Conservation (phyloP, 2,329 filamentous ascomycete genomes). For the Exserohilum turcica region DNA sequence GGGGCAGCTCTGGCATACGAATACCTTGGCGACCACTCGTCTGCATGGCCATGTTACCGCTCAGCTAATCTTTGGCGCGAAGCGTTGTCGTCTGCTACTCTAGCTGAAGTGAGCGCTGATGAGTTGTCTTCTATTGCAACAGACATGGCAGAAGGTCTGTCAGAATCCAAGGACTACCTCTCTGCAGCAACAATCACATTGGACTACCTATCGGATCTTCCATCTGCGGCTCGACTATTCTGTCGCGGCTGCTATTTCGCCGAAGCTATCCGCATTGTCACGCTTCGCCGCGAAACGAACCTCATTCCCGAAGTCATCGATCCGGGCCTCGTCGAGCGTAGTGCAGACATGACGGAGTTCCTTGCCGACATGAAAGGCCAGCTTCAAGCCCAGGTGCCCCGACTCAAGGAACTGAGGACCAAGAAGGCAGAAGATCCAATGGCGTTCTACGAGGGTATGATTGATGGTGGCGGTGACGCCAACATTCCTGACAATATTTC, state of each 20-base stretch:
- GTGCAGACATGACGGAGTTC: conserved; percentile 83
- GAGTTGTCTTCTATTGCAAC: conserved; percentile 72
- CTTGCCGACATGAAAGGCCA: conserved; percentile 91
- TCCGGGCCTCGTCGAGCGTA: conserved; percentile 76
- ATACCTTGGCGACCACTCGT: conserved; percentile 73
- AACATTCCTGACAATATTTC: conserved; percentile 93
- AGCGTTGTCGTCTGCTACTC: conserved; percentile 77
- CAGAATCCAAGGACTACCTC: conserved; percentile 82
- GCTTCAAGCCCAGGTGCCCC: conserved; percentile 80
- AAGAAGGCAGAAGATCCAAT: conserved; percentile 85
- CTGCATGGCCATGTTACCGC: conserved; percentile 82
- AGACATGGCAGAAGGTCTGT: conserved; percentile 75
- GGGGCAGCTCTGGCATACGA: conserved; percentile 93
- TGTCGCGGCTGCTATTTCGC: conserved; percentile 88
- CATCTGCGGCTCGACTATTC: conserved; percentile 72
- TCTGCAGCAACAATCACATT: conserved; percentile 79
- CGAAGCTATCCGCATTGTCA: conserved; percentile 81
- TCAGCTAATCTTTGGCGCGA: conserved; percentile 90
- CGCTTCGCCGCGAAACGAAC: conserved; percentile 62
- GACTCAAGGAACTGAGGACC: conserved; percentile 78
- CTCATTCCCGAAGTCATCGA: conserved; percentile 76
- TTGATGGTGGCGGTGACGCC: conserved; percentile 42
- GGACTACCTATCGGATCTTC: conserved; percentile 77
- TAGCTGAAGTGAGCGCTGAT: conserved; percentile 61
- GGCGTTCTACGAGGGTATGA: conserved; percentile 79